Conservation (phyloP, 306 rosid species). For the Echinosophora koreensis region DNA sequence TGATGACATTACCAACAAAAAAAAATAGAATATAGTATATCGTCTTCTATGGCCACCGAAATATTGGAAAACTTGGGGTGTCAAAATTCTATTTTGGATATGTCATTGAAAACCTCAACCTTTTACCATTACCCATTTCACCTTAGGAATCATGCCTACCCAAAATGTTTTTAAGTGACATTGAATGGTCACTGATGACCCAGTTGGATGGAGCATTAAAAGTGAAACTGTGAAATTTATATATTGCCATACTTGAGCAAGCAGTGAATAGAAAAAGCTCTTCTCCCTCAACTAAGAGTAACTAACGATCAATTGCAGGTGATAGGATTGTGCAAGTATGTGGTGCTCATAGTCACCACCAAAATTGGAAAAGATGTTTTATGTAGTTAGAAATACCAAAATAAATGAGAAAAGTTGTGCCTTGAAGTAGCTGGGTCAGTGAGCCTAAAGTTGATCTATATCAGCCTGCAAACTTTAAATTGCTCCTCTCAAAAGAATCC, state of each 20-base stretch:
- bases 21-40: too few relatives aligned
- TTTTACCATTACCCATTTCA: background rate
- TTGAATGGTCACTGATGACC: background rate
- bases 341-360: background rate
- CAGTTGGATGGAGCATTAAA: background rate
- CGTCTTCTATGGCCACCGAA: background rate
- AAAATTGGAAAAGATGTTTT: background rate
- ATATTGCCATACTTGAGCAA: constrained; percentile 18
- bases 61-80: too few relatives aligned
- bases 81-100: constrained; percentile 2
- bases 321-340: background rate
- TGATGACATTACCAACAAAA: too few relatives aligned
- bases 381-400: constrained; percentile 5
- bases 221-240: constrained; percentile 19
- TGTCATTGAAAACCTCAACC: background rate
- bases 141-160: background rate
- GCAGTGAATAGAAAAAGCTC: background rate
- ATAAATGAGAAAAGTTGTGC: background rate
- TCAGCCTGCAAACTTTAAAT: background rate
- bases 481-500: constrained; percentile 22
- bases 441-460: background rate
- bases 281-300: too few relatives aligned
- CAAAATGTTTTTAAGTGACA: constrained; percentile 10
- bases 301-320: too few relatives aligned
- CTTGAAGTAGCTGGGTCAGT: constrained; percentile 13